Evolutionary conservation across 441 rosid genomes (phyloP), one percentile per base, ranked within the genome.

Genomic region (Gossypium laxum): DNA sequence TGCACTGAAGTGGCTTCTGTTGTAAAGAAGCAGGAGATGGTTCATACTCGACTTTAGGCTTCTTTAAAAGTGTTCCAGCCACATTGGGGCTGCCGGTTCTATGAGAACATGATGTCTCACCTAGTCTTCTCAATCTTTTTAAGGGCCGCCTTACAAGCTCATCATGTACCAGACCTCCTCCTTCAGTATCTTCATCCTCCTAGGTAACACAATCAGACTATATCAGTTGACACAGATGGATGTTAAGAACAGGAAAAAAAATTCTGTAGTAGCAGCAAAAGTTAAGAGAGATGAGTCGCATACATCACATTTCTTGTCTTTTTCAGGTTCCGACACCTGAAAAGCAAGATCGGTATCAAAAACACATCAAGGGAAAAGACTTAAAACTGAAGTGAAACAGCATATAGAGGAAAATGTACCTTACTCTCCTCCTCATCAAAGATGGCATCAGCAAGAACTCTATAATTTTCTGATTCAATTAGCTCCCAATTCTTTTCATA

Each of bases 401-500:
- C 52, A n/a, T 34, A 64, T 56, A 22, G 19, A 7, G 74, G 32
- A 66, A 55, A 72, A 47, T 72, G 76, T 67, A 90, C 98, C 92
- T 85, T 74, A 48, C 74, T 47, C 14, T 91, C 97, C 60, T 93
- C 92, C n/a, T 71, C 80, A 0, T 93, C 97, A 50, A 91, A 90
- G 68, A 93, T 90, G 45, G 97, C 96, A 81, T 91, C 98, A 18
- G 84, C 91, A 59, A 93, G 90, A 76, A 67, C 96, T 76, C 97
- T 85, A 60, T 87, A 93, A 69, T 89, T 89, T 67, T 91, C 98
- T 32, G 77, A 89, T 30, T 88, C 95, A 55, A 93, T 91, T 17
- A 87, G 76, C 51, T 81, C 91, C 95, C 97, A 90, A 10, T 91
- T 93, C 57, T 78, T 91, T 1, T 91, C 97, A 67, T 89, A 93